These are phyloP conservation scores for Dendrobium officinale DNA, from an alignment of 106 monocot species.

Conservation along the genomic window DNA sequence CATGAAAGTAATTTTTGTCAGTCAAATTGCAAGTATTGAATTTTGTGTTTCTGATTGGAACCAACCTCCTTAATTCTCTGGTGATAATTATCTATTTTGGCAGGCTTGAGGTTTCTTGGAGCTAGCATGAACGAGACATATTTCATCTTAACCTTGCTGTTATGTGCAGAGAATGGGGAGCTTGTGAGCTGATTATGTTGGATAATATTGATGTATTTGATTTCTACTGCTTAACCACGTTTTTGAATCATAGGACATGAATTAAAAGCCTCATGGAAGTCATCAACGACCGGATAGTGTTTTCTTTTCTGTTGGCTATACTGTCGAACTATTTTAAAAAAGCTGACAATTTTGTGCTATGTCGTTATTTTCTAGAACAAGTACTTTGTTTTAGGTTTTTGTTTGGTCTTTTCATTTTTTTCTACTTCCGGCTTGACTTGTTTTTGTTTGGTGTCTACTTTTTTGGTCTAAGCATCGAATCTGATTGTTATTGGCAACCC, in stretches of 20 bases:
- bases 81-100: conserved; percentile 35
- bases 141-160: conserved; percentile 48
- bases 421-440: not conserved
- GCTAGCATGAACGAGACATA: conserved; percentile 40
- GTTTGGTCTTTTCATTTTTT: not conserved
- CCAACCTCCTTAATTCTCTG: conserved; percentile 2
- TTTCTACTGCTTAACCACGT: conserved; percentile 4
- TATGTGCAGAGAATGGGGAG: conserved; percentile 44
- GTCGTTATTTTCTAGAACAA: not conserved
- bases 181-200: not conserved
- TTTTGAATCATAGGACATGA: conserved; percentile 1
- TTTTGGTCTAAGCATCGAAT: not conserved
- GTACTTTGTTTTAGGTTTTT: not conserved
- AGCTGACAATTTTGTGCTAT: not conserved
- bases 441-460: not conserved
- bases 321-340: not conserved
- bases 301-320: not conserved
- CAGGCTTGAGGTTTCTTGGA: conserved; percentile 53
- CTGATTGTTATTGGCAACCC: not conserved
- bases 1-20: not conserved
- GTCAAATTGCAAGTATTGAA: not conserved
- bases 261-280: not conserved
- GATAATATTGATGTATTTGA: conserved; percentile 4
- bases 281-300: not conserved
- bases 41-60: not conserved